A percentile compares a stretch with the other conserved stretches of the same genome.
Conservation (phyloP, 108 stramenopile species). For the Cyclotella sp. region DNA sequence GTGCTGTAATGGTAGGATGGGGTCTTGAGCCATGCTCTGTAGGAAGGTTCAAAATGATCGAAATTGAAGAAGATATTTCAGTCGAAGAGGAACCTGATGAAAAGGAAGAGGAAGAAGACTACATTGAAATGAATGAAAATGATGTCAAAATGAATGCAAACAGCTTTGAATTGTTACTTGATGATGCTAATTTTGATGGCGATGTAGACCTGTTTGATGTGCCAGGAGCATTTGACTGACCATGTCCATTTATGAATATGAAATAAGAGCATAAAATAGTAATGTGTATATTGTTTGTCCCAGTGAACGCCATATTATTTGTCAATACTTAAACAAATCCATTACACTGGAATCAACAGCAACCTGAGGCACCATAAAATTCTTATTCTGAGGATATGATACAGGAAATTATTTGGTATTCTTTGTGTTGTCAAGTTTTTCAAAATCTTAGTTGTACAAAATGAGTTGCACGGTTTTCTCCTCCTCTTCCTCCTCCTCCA, state of each 20-base stretch:
- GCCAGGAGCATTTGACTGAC: slow-evolving; percentile 43
- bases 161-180: slow-evolving; percentile 20
- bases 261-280: background rate
- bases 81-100: slow-evolving; percentile 67
- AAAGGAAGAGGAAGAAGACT: slow-evolving; percentile 56
- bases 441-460: background rate
- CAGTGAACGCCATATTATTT: too few species aligned
- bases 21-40: slow-evolving; percentile 77
- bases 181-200: slow-evolving; percentile 16
- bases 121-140: slow-evolving; percentile 37
- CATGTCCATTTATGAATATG: background rate
- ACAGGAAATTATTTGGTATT: too few species aligned
- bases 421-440: too few species aligned
- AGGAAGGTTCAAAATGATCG: slow-evolving; percentile 73
- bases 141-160: slow-evolving; percentile 25
- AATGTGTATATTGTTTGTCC: background rate
- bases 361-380: too few species aligned
- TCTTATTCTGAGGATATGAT: too few species aligned
- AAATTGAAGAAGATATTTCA: slow-evolving; percentile 59
- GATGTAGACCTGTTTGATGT: slow-evolving; percentile 21
- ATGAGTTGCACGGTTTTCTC: too few species aligned
- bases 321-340: too few species aligned
- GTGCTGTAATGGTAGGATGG: slow-evolving; percentile 73
- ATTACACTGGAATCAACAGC: too few species aligned
- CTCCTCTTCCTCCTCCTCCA: too few species aligned